Evolutionary conservation across 169 alveolate genomes (phyloP).

Genomic region (Plasmodium gonderi): DNA sequence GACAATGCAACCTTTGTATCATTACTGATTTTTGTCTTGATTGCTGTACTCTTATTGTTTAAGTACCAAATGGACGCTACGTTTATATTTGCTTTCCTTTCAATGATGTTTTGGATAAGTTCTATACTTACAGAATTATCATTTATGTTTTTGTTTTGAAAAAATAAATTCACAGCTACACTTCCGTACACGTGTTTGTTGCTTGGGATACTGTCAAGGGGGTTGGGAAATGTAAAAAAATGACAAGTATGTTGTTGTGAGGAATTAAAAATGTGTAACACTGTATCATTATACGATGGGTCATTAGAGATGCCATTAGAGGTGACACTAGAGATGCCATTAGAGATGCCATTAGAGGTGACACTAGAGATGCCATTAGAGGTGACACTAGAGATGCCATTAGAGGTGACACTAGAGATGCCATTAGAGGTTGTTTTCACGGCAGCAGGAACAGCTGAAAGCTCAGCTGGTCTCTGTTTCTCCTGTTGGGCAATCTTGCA

Average conservation of each 20-base stretch:
- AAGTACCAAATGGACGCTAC: constrained; percentile 62
- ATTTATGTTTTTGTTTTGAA: constrained; percentile 41
- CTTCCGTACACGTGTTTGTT: constrained; percentile 38
- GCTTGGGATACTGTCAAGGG: constrained; percentile 21
- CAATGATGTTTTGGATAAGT: constrained; percentile 20
- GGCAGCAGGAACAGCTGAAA: too few relatives aligned
- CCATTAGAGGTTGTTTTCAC: too few relatives aligned
- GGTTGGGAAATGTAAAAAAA: background rate
- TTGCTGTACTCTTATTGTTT: constrained; percentile 22
- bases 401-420: too few relatives aligned
- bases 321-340: too few relatives aligned
- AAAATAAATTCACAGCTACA: constrained; percentile 29
- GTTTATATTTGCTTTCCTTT: constrained; percentile 38
- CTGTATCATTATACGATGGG: too few relatives aligned
- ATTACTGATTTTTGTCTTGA: constrained; percentile 50
- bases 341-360: too few relatives aligned
- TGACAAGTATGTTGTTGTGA: background rate
- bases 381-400: too few relatives aligned
- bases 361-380: too few relatives aligned
- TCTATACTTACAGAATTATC: constrained; percentile 56
- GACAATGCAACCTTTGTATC: constrained; percentile 56
- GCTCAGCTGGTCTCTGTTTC: too few relatives aligned
- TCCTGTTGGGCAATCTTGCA: too few relatives aligned
- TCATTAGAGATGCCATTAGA: too few relatives aligned
- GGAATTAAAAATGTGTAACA: background rate